A percentile compares a stretch with the other conserved stretches of the same genome.
Conservation (phyloP, 176 grass and related monocot genomes). For the Aechmea fasciata region DNA sequence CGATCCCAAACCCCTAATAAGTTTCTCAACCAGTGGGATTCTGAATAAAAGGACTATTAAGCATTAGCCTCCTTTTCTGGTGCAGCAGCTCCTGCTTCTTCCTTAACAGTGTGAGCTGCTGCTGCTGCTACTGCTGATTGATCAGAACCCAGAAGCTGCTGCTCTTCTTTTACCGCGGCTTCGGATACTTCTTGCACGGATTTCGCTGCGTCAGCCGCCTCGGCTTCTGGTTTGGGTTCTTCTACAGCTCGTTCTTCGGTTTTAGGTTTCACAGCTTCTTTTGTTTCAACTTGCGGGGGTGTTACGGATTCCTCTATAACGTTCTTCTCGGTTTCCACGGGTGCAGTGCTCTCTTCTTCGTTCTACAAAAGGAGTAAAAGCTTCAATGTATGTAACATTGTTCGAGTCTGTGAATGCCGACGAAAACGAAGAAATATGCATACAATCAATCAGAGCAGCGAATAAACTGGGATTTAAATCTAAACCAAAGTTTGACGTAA, state of each 20-base stretch:
- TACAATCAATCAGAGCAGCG: too few relatives aligned
- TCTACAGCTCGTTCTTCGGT: not conserved
- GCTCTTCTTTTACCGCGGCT: not conserved
- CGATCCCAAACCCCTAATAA: not conserved
- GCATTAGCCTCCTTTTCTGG: not conserved
- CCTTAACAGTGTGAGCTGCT: not conserved
- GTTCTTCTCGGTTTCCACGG: slow-evolving; percentile 7
- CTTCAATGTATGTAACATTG: not conserved
- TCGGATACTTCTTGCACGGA: not conserved
- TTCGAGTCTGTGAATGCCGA: not conserved
- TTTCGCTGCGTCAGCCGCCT: not conserved
- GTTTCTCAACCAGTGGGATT: not conserved
- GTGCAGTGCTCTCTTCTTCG: slow-evolving; percentile 4
- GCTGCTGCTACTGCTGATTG: not conserved
- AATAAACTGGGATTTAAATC: too few relatives aligned
- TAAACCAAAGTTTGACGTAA: too few relatives aligned
- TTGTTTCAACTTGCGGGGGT: not conserved
- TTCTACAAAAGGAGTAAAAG: slow-evolving; percentile 1
- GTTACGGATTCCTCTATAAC: slow-evolving; percentile 1
- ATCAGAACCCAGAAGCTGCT: slow-evolving; percentile 15
- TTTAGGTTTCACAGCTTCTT: not conserved
- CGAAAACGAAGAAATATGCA: not conserved
- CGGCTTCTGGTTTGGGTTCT: not conserved
- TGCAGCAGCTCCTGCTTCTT: not conserved
- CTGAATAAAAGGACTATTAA: not conserved